A percentile compares a stretch with the other conserved stretches of the same genome.
phyloP scores from a whole-genome alignment of 2,329 filamentous ascomycete genomes.

The Pseudogymnoascus sp. region DNA sequence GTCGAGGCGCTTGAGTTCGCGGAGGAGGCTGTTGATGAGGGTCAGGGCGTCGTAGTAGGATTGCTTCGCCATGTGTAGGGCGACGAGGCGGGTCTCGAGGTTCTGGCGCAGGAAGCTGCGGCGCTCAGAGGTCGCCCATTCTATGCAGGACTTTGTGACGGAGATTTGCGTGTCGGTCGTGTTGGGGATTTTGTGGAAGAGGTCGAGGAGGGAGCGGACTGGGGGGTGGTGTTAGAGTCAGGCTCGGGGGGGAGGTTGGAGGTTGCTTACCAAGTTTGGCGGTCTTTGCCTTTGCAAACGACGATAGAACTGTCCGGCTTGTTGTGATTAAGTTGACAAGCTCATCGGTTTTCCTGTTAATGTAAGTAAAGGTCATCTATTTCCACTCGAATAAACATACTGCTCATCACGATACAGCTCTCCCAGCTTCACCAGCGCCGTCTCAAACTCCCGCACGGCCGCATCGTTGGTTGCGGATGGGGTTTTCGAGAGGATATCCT shows the following conservation, averaged over 20 bases:
- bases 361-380: slow-evolving; percentile 24
- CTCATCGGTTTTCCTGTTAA: slow-evolving; percentile 64
- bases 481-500: slow-evolving; percentile 78
- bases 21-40: slow-evolving; percentile 91
- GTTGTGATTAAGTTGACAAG: slow-evolving; percentile 84
- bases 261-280: slow-evolving; percentile 79
- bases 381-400: slow-evolving; percentile 39
- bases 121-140: slow-evolving; percentile 93
- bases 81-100: slow-evolving; percentile 89
- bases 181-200: slow-evolving; percentile 89
- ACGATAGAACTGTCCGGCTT: slow-evolving; percentile 84
- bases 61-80: slow-evolving; percentile 93
- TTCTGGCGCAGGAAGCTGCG: slow-evolving; percentile 96
- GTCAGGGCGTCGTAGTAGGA: slow-evolving; percentile 95
- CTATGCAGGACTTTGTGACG: slow-evolving; percentile 98
- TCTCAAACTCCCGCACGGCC: slow-evolving; percentile 85
- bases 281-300: slow-evolving; percentile 97
- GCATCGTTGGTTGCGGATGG: slow-evolving; percentile 76
- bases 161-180: slow-evolving; percentile 88
- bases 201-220: slow-evolving; percentile 95
- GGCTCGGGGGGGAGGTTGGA: background rate
- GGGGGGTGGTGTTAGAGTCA: slow-evolving; percentile 5
- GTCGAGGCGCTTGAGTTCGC: slow-evolving; percentile 94
- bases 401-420: slow-evolving; percentile 88
- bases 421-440: slow-evolving; percentile 77